Base-by-base conservation (phyloP, 805 yeast species). In the Suhomyces kilbournensis region DNA sequence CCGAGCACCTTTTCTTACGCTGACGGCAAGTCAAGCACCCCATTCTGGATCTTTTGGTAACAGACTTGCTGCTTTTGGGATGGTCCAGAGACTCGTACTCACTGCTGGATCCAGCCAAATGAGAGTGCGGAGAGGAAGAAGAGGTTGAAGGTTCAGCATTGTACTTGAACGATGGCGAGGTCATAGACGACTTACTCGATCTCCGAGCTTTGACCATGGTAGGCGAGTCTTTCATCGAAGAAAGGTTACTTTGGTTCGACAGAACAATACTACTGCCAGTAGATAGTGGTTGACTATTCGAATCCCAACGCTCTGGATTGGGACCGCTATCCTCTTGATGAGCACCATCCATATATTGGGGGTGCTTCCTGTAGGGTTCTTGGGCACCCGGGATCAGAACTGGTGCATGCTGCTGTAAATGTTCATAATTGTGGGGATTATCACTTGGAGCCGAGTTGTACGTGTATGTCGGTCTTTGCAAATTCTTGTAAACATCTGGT, bases 21-120 rank as follows among this genome's bases (percentile, higher is more conserved):
- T 80, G 81, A 44, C 94, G 78, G 59, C 96, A 88, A 1, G 96
- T 86, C 43, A 86, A 71, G 64, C 96, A 88, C 0, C 96, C 96
- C 76, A 77, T 75, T 60, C 89, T 75, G 15, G 87, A 82, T 52
- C 90, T 71, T 59, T 74, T 80, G n/a, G 74, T 58, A 6, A 61
- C 61, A 6, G 62, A 52, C 47, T 58, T 58, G 44, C 43, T 47
- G 50, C 12, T 28, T 47, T 42, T 19, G 12, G 43, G n/a, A 8
- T 32, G 32, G n/a, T 42, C 45, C 19, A 14, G 30, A 42, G 45
- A 12, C 19, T 12, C 48, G n/a, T 19, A 15, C 14, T 20, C 25
- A 17, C 44, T 25, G 20, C 38, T 40, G 6, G 44, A 10, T 12
- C 46, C 46, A n/a, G 28, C 32, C 28, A 15, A 14, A 20, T 38